Evolutionary conservation across 2,329 filamentous ascomycete genomes (phyloP).

Genomic region (Botryosphaeria dothidea): DNA sequence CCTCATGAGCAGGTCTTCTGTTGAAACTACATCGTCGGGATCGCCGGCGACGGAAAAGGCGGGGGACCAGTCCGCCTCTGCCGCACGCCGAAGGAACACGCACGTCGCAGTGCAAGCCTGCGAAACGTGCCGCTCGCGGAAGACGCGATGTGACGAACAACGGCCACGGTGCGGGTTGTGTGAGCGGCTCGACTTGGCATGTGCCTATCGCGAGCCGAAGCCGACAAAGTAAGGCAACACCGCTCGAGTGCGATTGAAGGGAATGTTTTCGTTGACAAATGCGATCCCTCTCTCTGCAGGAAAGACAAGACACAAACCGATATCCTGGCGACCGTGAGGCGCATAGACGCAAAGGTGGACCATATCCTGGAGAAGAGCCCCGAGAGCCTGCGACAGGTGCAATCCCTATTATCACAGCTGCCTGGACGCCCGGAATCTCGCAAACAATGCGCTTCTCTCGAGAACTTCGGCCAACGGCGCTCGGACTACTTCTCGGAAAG

Average conservation of each 20-base stretch:
- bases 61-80: background rate
- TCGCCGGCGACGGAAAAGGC: background rate
- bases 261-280: background rate
- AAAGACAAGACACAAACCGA: background rate
- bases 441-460: background rate
- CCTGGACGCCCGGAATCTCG: background rate
- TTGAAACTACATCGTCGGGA: background rate
- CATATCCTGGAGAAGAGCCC: background rate
- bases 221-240: slow-evolving; percentile 59
- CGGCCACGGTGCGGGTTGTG: background rate
- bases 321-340: background rate
- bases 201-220: background rate
- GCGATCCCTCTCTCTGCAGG: background rate
- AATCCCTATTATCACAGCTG: background rate
- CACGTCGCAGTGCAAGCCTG: background rate
- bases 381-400: background rate
- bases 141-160: background rate
- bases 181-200: background rate
- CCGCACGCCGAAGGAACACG: background rate
- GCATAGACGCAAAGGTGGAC: slow-evolving; percentile 14
- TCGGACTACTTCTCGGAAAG: background rate
- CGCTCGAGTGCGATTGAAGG: no score
- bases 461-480: background rate
- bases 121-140: background rate
- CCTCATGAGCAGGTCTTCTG: background rate